Conservation (phyloP, 2,329 filamentous ascomycete genomes). For the Calonectria multiphialidica region DNA sequence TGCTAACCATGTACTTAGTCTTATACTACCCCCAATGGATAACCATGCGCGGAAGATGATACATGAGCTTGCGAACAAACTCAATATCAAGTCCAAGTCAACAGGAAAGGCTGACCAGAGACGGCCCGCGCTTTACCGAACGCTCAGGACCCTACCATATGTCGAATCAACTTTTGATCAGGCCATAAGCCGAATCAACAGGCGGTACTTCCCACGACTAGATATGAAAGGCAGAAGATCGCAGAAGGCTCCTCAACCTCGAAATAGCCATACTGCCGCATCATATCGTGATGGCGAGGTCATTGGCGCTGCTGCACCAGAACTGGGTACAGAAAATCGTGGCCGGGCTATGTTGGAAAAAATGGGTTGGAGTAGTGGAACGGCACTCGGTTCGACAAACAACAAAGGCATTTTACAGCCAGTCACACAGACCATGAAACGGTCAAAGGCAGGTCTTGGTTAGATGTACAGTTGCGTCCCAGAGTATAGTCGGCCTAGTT, state of each 20-base stretch:
- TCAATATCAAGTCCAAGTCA: conserved; percentile 88
- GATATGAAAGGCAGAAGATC: conserved; percentile 55
- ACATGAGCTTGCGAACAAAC: conserved; percentile 80
- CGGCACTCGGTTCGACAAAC: conserved; percentile 81
- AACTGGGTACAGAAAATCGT: conserved; percentile 84
- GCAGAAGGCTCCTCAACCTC: conserved; percentile 41
- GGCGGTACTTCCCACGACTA: conserved; percentile 68
- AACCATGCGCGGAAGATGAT: conserved; percentile 81
- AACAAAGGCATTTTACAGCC: conserved; percentile 92
- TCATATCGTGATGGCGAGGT: conserved; percentile 87
- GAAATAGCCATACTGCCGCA: conserved; percentile 36
- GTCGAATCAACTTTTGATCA: conserved; percentile 67
- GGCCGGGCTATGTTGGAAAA: conserved; percentile 92
- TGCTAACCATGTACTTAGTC: conserved; percentile 56
- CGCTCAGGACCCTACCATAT: conserved; percentile 72
- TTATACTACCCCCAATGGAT: conserved; percentile 87
- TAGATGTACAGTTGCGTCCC: conserved; percentile 39
- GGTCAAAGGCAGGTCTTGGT: conserved; percentile 86
- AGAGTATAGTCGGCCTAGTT: neutral
- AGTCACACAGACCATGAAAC: conserved; percentile 89
- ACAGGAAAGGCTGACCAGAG: conserved; percentile 79
- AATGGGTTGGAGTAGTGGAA: conserved; percentile 96
- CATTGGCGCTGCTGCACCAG: conserved; percentile 86
- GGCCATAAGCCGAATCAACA: conserved; percentile 48
- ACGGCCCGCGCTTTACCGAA: conserved; percentile 83